These are phyloP conservation scores for Epichloe sp. DNA, from an alignment of 2,329 filamentous ascomycete species.

Conservation along the genomic window DNA sequence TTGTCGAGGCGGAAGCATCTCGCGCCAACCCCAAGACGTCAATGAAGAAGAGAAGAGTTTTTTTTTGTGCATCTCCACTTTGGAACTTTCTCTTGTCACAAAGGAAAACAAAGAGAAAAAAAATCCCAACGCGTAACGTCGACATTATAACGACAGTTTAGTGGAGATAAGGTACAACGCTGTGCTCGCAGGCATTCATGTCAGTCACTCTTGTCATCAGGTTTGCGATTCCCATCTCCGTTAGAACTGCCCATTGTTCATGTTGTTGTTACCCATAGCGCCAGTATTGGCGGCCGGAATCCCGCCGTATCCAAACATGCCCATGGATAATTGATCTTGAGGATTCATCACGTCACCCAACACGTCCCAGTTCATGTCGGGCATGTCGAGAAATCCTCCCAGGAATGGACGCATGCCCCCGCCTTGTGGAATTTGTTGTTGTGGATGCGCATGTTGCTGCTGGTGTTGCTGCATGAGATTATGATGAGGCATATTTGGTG, in stretches of 20 bases:
- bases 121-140: background rate
- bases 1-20: constrained; percentile 5
- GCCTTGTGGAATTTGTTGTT: constrained; percentile 7
- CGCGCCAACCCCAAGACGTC: no score
- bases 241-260: constrained; percentile 4
- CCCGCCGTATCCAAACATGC: constrained; percentile 19
- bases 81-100: no score
- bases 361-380: constrained; percentile 33
- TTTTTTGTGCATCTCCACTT: no score
- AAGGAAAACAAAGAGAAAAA: background rate
- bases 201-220: background rate
- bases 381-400: constrained; percentile 29
- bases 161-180: background rate
- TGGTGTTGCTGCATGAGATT: constrained; percentile 3
- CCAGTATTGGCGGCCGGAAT: constrained; percentile 11
- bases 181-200: background rate
- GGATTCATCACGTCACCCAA: constrained; percentile 21
- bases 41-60: no score
- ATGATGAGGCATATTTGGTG: background rate
- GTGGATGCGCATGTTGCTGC: background rate
- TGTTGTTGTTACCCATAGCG: constrained; percentile 2
- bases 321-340: constrained; percentile 16
- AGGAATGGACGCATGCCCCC: constrained; percentile 31
- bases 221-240: background rate
- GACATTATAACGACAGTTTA: background rate